Evolutionary conservation across 441 rosid species (phyloP), one percentile per base, ranked within the genome.

Genomic region (Jatropha podagrica): DNA sequence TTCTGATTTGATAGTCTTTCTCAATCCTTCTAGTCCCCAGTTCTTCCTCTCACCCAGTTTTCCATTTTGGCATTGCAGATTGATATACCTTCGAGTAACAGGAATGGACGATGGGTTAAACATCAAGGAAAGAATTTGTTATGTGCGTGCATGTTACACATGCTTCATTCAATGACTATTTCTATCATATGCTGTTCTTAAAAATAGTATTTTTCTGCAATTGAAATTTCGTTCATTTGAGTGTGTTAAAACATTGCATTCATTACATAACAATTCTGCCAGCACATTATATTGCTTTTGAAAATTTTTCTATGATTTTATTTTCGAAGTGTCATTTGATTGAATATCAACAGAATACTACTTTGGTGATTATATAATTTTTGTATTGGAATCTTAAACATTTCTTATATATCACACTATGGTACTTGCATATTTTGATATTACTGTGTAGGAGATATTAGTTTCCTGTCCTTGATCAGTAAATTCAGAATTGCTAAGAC

Each of bases 71-170:
- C 78, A 79, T 68, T 83, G 78, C 77, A 93, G 99, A 81, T 82
- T 95, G 86, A 86, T 90, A 77, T 93, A 92, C 82, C 95, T 95
- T 60, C 90, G 88, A 84, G 99, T 96, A 71, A 90, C 93, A 66
- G 99, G 98, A 81, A 96, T 96, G 99, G 93, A 92, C 74, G 92
- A 92, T 69, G 97, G 95, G 70, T 78, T 96, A 79, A 89, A 78
- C 83, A 84, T 90, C 86, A 93, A 91, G 86, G 99, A 96, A 87
- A 92, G 98, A 78, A 78, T 92, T 80, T 88, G 83, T 77, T 92
- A 84, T 81, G 99, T 96, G 84, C 84, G 96, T 86, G 14, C 58
- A 65, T 74, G 56, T 20, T 69, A 40, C 38, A 38, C 37, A 58
- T 27, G 27, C 48, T 69, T 52, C 10, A 32, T 68, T 6, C 15